phyloP scores from a whole-genome alignment of 225 moss, liverwort and hornwort species.

The Bryoerythrophyllum caledonicum region DNA sequence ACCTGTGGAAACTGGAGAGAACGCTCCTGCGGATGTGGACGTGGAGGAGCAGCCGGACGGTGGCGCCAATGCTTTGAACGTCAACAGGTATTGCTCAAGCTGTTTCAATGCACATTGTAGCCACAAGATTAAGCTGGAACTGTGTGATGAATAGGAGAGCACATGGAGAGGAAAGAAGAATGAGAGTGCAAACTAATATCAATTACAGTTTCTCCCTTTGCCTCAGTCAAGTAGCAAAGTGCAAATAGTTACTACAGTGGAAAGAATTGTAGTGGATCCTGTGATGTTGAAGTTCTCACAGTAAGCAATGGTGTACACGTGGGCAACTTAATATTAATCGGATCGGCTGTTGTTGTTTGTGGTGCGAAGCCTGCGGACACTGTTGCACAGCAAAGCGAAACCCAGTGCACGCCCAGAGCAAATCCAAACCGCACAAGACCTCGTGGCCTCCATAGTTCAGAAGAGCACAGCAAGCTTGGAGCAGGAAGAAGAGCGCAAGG shows the following conservation, averaged over 20 bases:
- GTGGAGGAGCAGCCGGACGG: constrained; percentile 67
- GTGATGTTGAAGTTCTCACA: too few species aligned
- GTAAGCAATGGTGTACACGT: too few species aligned
- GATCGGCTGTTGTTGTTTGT: constrained; percentile 15
- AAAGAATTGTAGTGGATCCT: too few species aligned
- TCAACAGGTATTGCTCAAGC: constrained; percentile 44
- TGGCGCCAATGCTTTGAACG: constrained; percentile 64
- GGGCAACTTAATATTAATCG: neutral
- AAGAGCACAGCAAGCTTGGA: constrained; percentile 47
- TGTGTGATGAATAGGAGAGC: too few species aligned
- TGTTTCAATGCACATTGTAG: neutral
- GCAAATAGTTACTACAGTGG: too few species aligned
- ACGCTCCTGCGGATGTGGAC: constrained; percentile 35
- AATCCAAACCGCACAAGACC: constrained; percentile 43
- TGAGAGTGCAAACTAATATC: too few species aligned
- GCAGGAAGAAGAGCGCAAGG: constrained; percentile 38
- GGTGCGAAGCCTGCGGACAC: constrained; percentile 58
- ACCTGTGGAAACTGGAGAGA: constrained; percentile 31
- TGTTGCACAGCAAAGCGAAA: constrained; percentile 49
- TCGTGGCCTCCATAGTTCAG: constrained; percentile 39
- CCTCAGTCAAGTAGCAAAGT: too few species aligned
- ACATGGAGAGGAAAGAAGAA: too few species aligned
- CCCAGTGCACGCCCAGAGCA: constrained; percentile 46
- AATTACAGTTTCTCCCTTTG: too few species aligned
- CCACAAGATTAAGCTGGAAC: neutral